phyloP scores from a whole-genome alignment of 2,329 filamentous ascomycete genomes.

The Trichoderma sp. region DNA sequence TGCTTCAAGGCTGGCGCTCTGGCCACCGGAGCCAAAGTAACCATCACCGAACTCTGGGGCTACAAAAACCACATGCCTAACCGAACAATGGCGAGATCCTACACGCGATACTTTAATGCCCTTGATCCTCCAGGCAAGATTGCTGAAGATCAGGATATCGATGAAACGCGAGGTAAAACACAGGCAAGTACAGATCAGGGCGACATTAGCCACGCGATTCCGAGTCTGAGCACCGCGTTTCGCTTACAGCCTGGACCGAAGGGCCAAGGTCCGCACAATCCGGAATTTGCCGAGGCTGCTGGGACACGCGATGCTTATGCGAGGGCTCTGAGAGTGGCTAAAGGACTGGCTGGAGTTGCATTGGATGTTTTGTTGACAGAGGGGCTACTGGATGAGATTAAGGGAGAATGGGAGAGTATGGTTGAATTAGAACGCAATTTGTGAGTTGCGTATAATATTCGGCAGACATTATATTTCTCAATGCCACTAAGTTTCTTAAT shows the following conservation, averaged over 20 bases:
- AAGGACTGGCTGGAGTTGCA: constrained; percentile 46
- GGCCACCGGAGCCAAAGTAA: constrained; percentile 45
- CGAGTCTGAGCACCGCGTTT: constrained; percentile 52
- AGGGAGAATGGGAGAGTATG: constrained; percentile 24
- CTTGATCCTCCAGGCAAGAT: constrained; percentile 35
- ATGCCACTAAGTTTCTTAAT: no score
- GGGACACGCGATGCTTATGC: constrained; percentile 47
- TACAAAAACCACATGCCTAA: constrained; percentile 58
- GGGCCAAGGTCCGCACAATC: constrained; percentile 47
- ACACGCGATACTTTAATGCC: constrained; percentile 44
- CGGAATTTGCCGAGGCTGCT: constrained; percentile 49
- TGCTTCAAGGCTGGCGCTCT: constrained; percentile 38
- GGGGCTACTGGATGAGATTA: constrained; percentile 41
- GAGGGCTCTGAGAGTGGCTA: constrained; percentile 44
- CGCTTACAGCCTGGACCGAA: constrained; percentile 42
- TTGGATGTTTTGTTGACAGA: constrained; percentile 45
- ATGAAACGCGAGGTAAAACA: constrained; percentile 41
- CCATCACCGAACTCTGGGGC: constrained; percentile 36
- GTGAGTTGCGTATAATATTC: background rate
- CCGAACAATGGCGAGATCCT: constrained; percentile 43
- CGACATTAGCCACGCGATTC: constrained; percentile 55
- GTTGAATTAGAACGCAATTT: background rate
- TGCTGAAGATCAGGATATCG: constrained; percentile 37
- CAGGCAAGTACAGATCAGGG: constrained; percentile 59
- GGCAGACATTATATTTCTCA: no score